These are phyloP conservation scores for Malassezia cuniculi DNA, from an alignment of 1,284 basidiomycete species.

Conservation along the genomic window DNA sequence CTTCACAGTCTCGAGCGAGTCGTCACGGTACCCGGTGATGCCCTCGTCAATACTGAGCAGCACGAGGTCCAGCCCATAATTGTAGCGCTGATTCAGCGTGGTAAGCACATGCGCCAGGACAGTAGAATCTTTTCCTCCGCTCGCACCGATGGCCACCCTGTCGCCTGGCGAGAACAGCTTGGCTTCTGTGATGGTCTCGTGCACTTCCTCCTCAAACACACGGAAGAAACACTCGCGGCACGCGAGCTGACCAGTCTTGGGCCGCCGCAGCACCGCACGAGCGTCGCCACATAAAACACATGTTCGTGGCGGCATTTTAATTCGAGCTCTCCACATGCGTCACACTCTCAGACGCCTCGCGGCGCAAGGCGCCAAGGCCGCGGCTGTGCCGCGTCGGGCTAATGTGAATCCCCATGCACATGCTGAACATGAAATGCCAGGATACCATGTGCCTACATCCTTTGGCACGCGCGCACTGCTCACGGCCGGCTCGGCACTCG, in stretches of 20 bases:
- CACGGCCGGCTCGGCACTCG: slow-evolving; percentile 69
- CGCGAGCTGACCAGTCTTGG: slow-evolving; percentile 93
- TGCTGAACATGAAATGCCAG: slow-evolving; percentile 8
- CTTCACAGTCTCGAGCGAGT: slow-evolving; percentile 96
- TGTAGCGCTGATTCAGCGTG: slow-evolving; percentile 78
- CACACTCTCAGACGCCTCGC: neutral
- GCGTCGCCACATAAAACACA: slow-evolving; percentile 64
- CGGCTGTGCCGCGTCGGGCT: neutral
- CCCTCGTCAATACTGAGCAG: slow-evolving; percentile 96
- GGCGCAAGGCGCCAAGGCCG: neutral
- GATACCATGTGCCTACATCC: slow-evolving; percentile 5
- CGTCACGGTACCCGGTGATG: slow-evolving; percentile 94
- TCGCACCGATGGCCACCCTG: slow-evolving; percentile 89
- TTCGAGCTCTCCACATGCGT: neutral
- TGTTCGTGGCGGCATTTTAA: slow-evolving; percentile 55
- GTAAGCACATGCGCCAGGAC: slow-evolving; percentile 96
- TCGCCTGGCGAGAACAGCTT: slow-evolving; percentile 77
- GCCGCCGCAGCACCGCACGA: slow-evolving; percentile 77
- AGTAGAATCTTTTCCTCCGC: slow-evolving; percentile 97
- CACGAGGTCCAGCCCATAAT: slow-evolving; percentile 81
- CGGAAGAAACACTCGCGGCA: slow-evolving; percentile 90
- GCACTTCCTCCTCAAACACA: slow-evolving; percentile 95
- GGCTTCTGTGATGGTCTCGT: slow-evolving; percentile 68
- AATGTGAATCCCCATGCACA: neutral
- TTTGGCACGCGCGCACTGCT: slow-evolving; percentile 52